phyloP scores from a whole-genome alignment of 441 rosid genomes.

The Lepidium campestre region DNA sequence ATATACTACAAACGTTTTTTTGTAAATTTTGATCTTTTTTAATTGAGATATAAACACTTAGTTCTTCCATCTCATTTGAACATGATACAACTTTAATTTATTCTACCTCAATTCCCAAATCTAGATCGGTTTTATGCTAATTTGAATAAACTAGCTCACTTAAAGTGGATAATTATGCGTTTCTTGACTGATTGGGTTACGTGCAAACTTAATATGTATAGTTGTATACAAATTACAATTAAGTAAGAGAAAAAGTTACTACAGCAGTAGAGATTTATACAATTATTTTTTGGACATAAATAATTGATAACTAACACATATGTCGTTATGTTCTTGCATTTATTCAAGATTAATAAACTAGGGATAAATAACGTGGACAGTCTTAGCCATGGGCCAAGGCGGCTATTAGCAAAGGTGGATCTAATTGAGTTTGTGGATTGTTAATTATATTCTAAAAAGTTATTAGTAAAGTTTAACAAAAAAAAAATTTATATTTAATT shows the following conservation, averaged over 20 bases:
- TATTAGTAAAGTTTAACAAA: background rate
- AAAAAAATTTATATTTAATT: background rate
- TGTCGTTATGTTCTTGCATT: constrained; percentile 22
- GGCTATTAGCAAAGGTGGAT: constrained; percentile 16
- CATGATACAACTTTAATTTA: background rate
- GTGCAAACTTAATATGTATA: background rate
- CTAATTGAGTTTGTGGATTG: background rate
- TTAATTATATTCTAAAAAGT: background rate
- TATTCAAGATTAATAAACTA: background rate
- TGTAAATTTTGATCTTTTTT: too few species aligned
- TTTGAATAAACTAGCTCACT: background rate
- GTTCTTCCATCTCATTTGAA: background rate
- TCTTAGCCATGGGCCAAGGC: constrained; percentile 12
- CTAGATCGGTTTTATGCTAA: background rate
- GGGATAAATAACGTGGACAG: constrained; percentile 14
- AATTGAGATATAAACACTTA: too few species aligned
- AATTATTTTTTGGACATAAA: background rate
- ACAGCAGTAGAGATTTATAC: background rate
- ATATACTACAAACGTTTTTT: too few species aligned
- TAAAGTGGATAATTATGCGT: background rate
- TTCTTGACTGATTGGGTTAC: background rate
- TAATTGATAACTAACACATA: background rate
- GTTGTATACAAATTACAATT: too few species aligned
- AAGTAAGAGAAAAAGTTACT: background rate
- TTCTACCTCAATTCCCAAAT: background rate